Conservation (phyloP, 2,329 filamentous ascomycete genomes). For the Plenodomus tracheiphilus region DNA sequence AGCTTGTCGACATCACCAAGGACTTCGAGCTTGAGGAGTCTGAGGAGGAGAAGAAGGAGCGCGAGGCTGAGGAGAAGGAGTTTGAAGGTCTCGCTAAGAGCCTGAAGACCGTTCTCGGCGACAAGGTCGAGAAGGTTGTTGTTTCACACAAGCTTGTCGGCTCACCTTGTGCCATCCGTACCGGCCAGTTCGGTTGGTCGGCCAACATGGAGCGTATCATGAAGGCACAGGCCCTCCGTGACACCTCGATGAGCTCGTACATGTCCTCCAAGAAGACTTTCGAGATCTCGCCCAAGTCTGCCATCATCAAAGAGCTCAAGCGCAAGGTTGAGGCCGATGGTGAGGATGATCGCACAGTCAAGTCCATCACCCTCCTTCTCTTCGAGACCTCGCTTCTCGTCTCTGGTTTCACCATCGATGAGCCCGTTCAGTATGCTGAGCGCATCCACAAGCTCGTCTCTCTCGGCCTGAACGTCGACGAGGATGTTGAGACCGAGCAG, state of each 20-base stretch:
- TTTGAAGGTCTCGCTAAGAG: slow-evolving; percentile 92
- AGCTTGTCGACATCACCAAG: slow-evolving; percentile 99
- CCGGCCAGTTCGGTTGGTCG: slow-evolving; percentile 99
- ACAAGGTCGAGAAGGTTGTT: slow-evolving; percentile 99
- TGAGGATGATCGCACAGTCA: slow-evolving; percentile 98
- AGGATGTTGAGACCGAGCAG: slow-evolving; percentile 74
- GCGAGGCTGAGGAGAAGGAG: slow-evolving; percentile 98
- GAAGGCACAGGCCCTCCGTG: slow-evolving; percentile 99
- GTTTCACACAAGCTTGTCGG: slow-evolving; percentile 96
- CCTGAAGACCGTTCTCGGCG: slow-evolving; percentile 98
- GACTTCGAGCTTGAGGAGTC: slow-evolving; percentile 99
- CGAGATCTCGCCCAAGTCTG: slow-evolving; percentile 98
- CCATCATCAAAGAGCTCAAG: slow-evolving; percentile 99
- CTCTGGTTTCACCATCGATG: slow-evolving; percentile 99
- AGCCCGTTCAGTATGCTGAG: slow-evolving; percentile 96
- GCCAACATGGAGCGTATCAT: slow-evolving; percentile 99
- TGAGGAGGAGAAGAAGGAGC: slow-evolving; percentile 96
- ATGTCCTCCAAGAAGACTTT: slow-evolving; percentile 99
- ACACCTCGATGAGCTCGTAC: slow-evolving; percentile 99
- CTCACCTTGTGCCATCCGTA: slow-evolving; percentile 97
- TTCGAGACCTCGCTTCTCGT: slow-evolving; percentile 99
- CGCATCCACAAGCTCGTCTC: slow-evolving; percentile 99
- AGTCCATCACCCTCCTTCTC: slow-evolving; percentile 96
- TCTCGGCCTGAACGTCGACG: slow-evolving; percentile 95
- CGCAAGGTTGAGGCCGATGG: slow-evolving; percentile 98